phyloP scores from a whole-genome alignment of 805 yeast genomes.

The Saccharomycopsis fibuligera region DNA sequence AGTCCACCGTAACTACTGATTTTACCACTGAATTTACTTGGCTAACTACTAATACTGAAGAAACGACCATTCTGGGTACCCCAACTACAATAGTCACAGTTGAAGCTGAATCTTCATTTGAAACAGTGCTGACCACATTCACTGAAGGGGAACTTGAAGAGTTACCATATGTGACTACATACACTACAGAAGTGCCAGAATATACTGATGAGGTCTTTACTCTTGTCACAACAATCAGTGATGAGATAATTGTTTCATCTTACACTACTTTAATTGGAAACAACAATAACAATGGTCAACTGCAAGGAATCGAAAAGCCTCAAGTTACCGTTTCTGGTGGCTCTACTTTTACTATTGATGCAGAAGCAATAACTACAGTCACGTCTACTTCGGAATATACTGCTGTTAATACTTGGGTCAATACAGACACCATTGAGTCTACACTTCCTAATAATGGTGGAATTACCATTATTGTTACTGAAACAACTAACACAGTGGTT shows the following conservation, averaged over 20 bases:
- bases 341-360: not conserved
- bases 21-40: not conserved
- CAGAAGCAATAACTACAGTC: not conserved
- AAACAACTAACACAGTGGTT: not conserved
- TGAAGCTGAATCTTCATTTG: not conserved
- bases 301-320: too few relatives aligned
- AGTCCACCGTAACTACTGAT: not conserved
- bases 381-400: not conserved
- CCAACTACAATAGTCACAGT: not conserved
- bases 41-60: not conserved
- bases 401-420: not conserved
- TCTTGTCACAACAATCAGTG: not conserved
- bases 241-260: not conserved
- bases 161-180: not conserved
- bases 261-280: too few relatives aligned
- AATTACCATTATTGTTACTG: not conserved
- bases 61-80: not conserved
- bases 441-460: too few relatives aligned
- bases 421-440: too few relatives aligned
- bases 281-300: not conserved
- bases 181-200: not conserved
- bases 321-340: too few relatives aligned
- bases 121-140: too few relatives aligned
- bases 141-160: too few relatives aligned
- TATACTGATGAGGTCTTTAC: not conserved